Conservation (phyloP, 306 rosid genomes). For the Gynostemma pentaphyllum region DNA sequence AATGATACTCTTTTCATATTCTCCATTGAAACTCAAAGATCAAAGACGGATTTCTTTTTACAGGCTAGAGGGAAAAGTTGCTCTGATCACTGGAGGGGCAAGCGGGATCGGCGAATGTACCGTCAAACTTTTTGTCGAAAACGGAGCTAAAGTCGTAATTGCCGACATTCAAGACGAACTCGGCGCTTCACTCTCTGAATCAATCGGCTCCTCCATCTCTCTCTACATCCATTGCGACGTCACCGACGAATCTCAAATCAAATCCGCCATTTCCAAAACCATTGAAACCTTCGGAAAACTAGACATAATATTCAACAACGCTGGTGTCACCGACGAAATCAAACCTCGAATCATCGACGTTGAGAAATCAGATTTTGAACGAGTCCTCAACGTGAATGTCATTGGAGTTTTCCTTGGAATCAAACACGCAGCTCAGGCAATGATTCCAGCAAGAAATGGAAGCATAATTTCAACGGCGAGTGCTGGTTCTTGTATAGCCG, state of each 20-base stretch:
- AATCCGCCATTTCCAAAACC: slow-evolving; percentile 32
- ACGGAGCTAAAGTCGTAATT: slow-evolving; percentile 53
- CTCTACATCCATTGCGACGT: slow-evolving; percentile 56
- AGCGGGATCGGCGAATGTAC: slow-evolving; percentile 73
- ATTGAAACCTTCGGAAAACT: slow-evolving; percentile 35
- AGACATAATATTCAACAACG: slow-evolving; percentile 85
- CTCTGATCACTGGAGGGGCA: slow-evolving; percentile 76
- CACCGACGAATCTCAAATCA: slow-evolving; percentile 48
- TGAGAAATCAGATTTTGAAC: slow-evolving; percentile 50
- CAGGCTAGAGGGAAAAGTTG: slow-evolving; percentile 82
- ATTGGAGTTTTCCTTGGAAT: slow-evolving; percentile 68
- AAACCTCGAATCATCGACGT: slow-evolving; percentile 42
- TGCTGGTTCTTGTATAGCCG: slow-evolving; percentile 44
- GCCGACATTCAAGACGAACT: slow-evolving; percentile 73
- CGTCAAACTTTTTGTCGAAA: slow-evolving; percentile 37
- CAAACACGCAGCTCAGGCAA: slow-evolving; percentile 58
- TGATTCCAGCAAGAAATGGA: slow-evolving; percentile 40
- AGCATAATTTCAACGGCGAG: slow-evolving; percentile 57
- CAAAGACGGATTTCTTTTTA: too few species aligned
- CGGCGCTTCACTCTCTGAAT: slow-evolving; percentile 22
- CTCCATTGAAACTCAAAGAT: too few species aligned
- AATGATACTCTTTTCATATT: too few species aligned
- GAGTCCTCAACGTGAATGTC: slow-evolving; percentile 41
- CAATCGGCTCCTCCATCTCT: slow-evolving; percentile 31
- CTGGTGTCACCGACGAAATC: slow-evolving; percentile 39